Conservation (phyloP, 106 monocot species). For the Xerophyta viscosa region DNA sequence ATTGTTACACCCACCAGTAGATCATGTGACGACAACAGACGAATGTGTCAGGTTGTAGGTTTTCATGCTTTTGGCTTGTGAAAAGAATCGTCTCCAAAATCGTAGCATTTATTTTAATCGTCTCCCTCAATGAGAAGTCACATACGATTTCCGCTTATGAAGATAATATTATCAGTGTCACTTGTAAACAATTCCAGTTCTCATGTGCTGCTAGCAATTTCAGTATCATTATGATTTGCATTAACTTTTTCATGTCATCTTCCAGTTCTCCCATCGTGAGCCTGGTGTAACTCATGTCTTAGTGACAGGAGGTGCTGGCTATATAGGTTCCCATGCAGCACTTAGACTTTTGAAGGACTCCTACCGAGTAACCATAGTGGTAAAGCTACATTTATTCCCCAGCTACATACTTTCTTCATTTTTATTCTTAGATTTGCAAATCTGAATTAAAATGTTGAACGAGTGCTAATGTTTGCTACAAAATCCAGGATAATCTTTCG, state of each 20-base stretch:
- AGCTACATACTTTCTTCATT: background rate
- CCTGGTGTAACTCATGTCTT: constrained; percentile 57
- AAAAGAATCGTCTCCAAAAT: too few relatives aligned
- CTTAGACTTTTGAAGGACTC: constrained; percentile 62
- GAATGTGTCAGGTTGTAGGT: too few relatives aligned
- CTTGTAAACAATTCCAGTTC: too few relatives aligned
- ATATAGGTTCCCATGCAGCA: constrained; percentile 74
- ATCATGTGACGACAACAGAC: too few relatives aligned
- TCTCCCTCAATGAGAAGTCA: too few relatives aligned
- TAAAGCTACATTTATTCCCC: constrained; percentile 5
- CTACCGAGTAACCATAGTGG: constrained; percentile 74
- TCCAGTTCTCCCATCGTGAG: constrained; percentile 47
- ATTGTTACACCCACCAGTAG: too few relatives aligned
- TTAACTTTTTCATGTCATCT: constrained; percentile 3
- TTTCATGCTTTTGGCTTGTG: too few relatives aligned
- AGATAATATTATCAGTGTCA: too few relatives aligned
- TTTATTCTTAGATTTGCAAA: background rate
- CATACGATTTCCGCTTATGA: too few relatives aligned
- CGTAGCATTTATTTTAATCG: too few relatives aligned
- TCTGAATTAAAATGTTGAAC: background rate
- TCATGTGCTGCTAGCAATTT: too few relatives aligned
- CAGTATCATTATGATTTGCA: too few relatives aligned
- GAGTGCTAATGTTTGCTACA: background rate
- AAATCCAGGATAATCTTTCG: constrained; percentile 57
- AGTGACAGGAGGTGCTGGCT: constrained; percentile 73